Base-by-base conservation (phyloP, 1,139 yeast species). In the Lodderomyces parapsilosis region DNA sequence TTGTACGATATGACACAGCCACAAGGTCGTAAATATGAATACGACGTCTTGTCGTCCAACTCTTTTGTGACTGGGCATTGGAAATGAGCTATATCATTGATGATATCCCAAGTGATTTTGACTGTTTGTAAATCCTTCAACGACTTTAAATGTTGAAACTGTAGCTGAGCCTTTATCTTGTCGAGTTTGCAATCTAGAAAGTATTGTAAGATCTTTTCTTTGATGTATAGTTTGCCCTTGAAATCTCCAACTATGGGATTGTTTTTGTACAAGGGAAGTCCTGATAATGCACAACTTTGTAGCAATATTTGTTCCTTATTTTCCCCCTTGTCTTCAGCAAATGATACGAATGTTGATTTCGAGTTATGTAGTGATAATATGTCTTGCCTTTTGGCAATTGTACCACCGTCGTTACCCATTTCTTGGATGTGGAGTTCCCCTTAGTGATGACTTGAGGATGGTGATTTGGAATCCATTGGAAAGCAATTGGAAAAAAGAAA, bases 241-340 rank as follows among this genome's bases (percentile, higher is more conserved):
- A 72, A 84, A 62, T 89, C 96, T 24, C 90, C 78, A 6, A 85
- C 87, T 2, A 88, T 66, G 4, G 63, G 87, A 7, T 45, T 48
- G 9, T 44, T 45, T 11, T 46, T 46, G 38, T 51, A 40, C 7
- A 71, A 50, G 1, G 68, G 61, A 11, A 63, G 53, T 7, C 64
- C 57, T 2, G 71, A 58, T 17, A 68, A 40, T 13, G 58, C 55
- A 49, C 77, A 71, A 23, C 37, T 39, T 10, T 39, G 41, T 23
- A 39, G 13, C 15, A 47, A 38, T 2, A 51, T 41, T 14, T 42
- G 43, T 17, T 45, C 47, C 18, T 47, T 48, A 35, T 41, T 68
- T 57, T 78, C 83, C 70, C 32, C 51, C 44, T 59, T 55, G 10
- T 25, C 47, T 47, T 35, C 42, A 11, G 43, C 23, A 7, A 20